phyloP scores from a whole-genome alignment of 148 eudicot genomes.

The Polygonum aviculare region DNA sequence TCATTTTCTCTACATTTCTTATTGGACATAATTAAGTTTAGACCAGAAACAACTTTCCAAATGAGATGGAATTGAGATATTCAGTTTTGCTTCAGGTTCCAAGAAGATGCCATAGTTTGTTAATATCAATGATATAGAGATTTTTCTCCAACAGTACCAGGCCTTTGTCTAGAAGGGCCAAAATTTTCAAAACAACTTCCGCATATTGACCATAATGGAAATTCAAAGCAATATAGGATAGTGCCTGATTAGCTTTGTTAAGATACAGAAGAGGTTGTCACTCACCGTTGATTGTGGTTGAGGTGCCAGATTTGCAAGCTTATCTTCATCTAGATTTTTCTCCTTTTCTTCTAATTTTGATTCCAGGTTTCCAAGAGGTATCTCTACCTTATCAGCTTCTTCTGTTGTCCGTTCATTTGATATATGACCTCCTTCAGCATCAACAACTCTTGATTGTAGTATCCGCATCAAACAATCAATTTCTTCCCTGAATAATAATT shows the following conservation, averaged over 20 bases:
- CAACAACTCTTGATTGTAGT: conserved; percentile 47
- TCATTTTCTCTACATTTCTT: not conserved
- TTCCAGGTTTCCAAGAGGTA: conserved; percentile 25
- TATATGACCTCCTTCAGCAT: conserved; percentile 26
- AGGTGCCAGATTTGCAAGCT: conserved; percentile 34
- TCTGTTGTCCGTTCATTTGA: conserved; percentile 15
- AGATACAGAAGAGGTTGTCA: not conserved
- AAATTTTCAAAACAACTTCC: not conserved
- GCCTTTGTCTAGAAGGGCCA: not conserved
- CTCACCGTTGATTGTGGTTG: conserved; percentile 43
- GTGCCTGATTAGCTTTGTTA: not conserved
- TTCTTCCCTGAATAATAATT: conserved; percentile 58
- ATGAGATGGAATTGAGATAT: not conserved
- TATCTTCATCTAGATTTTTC: conserved; percentile 22
- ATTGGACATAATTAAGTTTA: not conserved
- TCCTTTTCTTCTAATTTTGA: conserved; percentile 21
- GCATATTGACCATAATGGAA: not conserved
- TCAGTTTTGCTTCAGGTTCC: not conserved
- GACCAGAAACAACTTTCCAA: not conserved
- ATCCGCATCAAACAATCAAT: conserved; percentile 57
- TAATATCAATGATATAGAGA: not conserved
- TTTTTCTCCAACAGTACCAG: not conserved
- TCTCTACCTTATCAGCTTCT: conserved; percentile 24
- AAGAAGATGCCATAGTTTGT: not conserved
- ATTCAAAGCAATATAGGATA: not conserved